Base-by-base conservation (phyloP, 2,329 filamentous ascomycete species). In the Sclerotinia glacialis region DNA sequence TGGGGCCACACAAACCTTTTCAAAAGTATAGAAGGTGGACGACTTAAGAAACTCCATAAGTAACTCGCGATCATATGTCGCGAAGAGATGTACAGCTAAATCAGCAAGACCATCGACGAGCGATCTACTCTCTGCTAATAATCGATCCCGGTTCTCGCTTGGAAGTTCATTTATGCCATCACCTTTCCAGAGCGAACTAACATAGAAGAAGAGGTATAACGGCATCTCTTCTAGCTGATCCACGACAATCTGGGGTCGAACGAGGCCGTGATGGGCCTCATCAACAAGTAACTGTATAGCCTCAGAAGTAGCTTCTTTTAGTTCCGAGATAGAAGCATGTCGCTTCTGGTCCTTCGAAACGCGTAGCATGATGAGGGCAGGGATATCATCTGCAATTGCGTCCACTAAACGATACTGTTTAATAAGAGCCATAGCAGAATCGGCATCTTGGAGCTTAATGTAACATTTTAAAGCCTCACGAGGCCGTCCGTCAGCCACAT, bases 131-230 rank as follows among this genome's bases (percentile, higher is more conserved):
- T 88, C 87, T 70, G 83, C 80, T 9, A 86, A 77, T 4, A 88
- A 77, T 14, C 83, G 81, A 56, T 88, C 86, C 50, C 81, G 80
- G 52, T 82, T 84, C 69, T 86, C 84, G 26, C 80, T 80, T 26
- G 78, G 77, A 70, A 83, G 80, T 65, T 86, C 83, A 67, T 80
- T 78, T 46, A 89, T 83, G 12, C 85, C 86, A 67, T 92, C 86
- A 0, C 91, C 92, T 67, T 84, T 86, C 93, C 94, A 99, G 3
- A 99, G 81, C 0, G 89, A 88, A 16, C 90, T 88, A 31, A 99
- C 83, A 76, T 99, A 99, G 78, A 98, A 96, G 80, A 91, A 98
- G 0, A 96, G 84, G 75, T 96, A 97, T 0, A 92, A 81, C 61
- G 87, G 82, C 68, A 89, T 86, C 26, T 83, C 81, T 72, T 89